phyloP scores from a whole-genome alignment of 2,329 filamentous ascomycete species.

The Daldinia eschscholtzii region DNA sequence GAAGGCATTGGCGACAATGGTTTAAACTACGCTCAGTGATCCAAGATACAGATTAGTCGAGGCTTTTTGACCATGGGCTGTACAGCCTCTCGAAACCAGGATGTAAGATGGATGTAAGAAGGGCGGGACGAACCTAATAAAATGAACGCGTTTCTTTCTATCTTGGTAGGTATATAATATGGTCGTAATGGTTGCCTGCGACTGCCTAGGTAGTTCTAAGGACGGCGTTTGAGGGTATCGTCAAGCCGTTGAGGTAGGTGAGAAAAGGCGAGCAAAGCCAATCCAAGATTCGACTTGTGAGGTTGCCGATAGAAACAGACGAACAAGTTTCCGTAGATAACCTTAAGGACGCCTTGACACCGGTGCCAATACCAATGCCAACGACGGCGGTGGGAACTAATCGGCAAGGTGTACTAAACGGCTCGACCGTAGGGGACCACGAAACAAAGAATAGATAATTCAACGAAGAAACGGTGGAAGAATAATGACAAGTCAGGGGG shows the following conservation, averaged over 20 bases:
- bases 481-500: conserved; percentile 24
- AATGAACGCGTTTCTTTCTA: not conserved
- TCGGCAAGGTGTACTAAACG: conserved; percentile 20
- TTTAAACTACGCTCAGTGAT: not conserved
- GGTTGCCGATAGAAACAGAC: conserved; percentile 3
- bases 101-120: not conserved
- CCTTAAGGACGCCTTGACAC: not conserved
- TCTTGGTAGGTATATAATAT: too few relatives aligned
- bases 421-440: conserved; percentile 14
- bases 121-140: not conserved
- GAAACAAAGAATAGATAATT: conserved; percentile 19
- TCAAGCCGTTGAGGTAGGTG: not conserved
- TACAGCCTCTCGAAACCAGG: not conserved
- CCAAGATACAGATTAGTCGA: conserved; percentile 5
- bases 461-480: conserved; percentile 24
- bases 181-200: not conserved
- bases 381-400: conserved; percentile 15
- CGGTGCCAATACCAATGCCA: not conserved
- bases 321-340: not conserved
- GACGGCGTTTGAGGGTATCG: not conserved
- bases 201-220: not conserved
- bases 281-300: not conserved
- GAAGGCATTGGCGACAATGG: conserved; percentile 51
- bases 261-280: not conserved
- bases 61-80: not conserved